Percentiles rank a stretch among this genome's conserved stretches.
phyloP scores from a whole-genome alignment of 768 basidiomycete genomes.

The Boletus rubescentipes region DNA sequence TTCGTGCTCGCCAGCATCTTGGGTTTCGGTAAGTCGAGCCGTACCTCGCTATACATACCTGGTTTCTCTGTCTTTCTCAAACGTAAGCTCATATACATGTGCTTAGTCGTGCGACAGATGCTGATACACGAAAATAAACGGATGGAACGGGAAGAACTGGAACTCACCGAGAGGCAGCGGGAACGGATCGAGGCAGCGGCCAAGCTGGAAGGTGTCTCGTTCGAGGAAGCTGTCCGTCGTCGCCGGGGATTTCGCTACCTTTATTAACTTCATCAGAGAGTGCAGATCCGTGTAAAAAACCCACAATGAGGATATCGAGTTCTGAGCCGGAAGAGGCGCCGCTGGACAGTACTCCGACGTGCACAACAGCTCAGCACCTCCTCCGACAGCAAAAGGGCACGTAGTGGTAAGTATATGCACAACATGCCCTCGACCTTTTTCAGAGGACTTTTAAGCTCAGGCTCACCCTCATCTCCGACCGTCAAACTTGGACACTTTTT shows the following conservation, averaged over 20 bases:
- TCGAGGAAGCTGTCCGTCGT: slow-evolving; percentile 57
- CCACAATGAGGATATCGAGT: too few species aligned
- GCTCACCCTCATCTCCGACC: too few species aligned
- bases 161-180: slow-evolving; percentile 43
- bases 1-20: slow-evolving; percentile 34
- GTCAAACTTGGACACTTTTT: too few species aligned
- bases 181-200: slow-evolving; percentile 58
- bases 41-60: not conserved
- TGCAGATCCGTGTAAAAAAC: too few species aligned
- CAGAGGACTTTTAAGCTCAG: too few species aligned
- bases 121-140: slow-evolving; percentile 51
- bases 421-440: too few species aligned
- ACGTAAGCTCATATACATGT: not conserved
- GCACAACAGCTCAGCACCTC: too few species aligned
- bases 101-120: slow-evolving; percentile 41
- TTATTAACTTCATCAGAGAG: slow-evolving; percentile 30
- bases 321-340: too few species aligned
- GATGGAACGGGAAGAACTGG: slow-evolving; percentile 49
- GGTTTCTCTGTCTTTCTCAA: not conserved
- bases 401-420: too few species aligned
- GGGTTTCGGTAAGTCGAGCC: slow-evolving; percentile 31
- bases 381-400: too few species aligned
- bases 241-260: slow-evolving; percentile 60
- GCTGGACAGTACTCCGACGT: too few species aligned
- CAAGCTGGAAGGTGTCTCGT: slow-evolving; percentile 54